Evolutionary conservation across 768 basidiomycete species (phyloP).

Genomic region (Naganishia vaughanmartiniae): DNA sequence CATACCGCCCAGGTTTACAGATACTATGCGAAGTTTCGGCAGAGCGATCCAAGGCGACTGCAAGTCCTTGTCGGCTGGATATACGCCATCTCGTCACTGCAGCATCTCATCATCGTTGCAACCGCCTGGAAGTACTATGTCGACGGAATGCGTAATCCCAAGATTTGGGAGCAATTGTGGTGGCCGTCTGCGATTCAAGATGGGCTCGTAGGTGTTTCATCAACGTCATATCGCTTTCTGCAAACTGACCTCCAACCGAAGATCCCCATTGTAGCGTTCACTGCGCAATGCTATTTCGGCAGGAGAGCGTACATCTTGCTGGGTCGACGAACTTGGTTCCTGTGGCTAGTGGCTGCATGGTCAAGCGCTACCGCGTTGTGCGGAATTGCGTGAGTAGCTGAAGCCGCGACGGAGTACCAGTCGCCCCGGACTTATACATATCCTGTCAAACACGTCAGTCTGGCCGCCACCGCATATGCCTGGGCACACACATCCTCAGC

Average conservation of each 20-base stretch:
- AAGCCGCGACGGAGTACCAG: neutral
- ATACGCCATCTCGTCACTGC: constrained; percentile 35
- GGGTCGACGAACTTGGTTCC: constrained; percentile 41
- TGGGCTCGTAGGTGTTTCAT: constrained; percentile 39
- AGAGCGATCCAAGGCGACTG: constrained; percentile 18
- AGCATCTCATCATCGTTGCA: constrained; percentile 42
- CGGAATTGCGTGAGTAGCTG: constrained; percentile 42
- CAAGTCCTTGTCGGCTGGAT: constrained; percentile 40
- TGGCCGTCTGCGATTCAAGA: constrained; percentile 45
- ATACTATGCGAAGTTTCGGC: constrained; percentile 34
- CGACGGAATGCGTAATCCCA: constrained; percentile 33
- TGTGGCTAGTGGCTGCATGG: constrained; percentile 26
- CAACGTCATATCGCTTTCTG: no score
- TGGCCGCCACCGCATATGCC: constrained; percentile 43
- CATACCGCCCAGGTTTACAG: constrained; percentile 40
- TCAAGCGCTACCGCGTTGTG: constrained; percentile 36
- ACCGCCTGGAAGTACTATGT: constrained; percentile 42
- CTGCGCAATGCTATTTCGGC: constrained; percentile 44
- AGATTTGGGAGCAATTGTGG: constrained; percentile 44
- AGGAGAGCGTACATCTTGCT: constrained; percentile 40
- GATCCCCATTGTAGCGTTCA: constrained; percentile 45
- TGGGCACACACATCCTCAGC: constrained; percentile 36
- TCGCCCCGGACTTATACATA: neutral
- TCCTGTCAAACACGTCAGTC: constrained; percentile 30
- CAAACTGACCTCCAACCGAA: neutral